A percentile compares a stretch with the other conserved stretches of the same genome.
Conservation (phyloP, 202 grass and related monocot genomes). For the Elaeis oleifera region DNA sequence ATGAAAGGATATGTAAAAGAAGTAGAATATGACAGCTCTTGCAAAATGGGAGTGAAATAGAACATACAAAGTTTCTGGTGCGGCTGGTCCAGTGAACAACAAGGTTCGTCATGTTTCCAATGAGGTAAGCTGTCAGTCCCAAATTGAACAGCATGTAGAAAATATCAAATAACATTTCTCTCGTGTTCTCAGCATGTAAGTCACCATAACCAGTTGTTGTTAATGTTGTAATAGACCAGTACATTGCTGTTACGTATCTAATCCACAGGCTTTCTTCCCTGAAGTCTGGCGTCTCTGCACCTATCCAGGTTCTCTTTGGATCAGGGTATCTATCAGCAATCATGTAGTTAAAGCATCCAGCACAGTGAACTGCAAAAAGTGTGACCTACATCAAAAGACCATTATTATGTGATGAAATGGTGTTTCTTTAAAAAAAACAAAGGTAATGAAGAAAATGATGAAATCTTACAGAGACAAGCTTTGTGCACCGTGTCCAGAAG, state of each 20-base stretch:
- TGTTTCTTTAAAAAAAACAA: no score
- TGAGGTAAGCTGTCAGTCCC: slow-evolving; percentile 72
- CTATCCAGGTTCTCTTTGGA: slow-evolving; percentile 61
- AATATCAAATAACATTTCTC: slow-evolving; percentile 62
- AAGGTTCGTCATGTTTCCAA: slow-evolving; percentile 85
- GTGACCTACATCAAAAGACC: slow-evolving; percentile 35
- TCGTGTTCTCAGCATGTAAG: slow-evolving; percentile 63
- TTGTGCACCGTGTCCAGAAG: slow-evolving; percentile 53
- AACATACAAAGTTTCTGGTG: slow-evolving; percentile 61
- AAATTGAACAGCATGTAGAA: slow-evolving; percentile 78
- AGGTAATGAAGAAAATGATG: not conserved
- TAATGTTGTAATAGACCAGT: slow-evolving; percentile 78
- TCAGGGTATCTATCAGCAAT: slow-evolving; percentile 71
- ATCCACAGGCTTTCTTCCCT: slow-evolving; percentile 50
- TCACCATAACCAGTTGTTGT: slow-evolving; percentile 76
- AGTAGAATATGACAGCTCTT: not conserved
- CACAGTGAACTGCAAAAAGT: slow-evolving; percentile 53
- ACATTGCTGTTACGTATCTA: slow-evolving; percentile 55
- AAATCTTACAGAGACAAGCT: slow-evolving; percentile 47
- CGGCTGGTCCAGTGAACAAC: slow-evolving; percentile 61
- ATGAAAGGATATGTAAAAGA: no score
- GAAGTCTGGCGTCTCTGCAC: slow-evolving; percentile 60
- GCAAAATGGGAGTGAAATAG: not conserved
- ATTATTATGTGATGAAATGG: no score
- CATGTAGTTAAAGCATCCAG: slow-evolving; percentile 77